phyloP scores from a whole-genome alignment of 129 eudicot species.

The Calendula officinalis region DNA sequence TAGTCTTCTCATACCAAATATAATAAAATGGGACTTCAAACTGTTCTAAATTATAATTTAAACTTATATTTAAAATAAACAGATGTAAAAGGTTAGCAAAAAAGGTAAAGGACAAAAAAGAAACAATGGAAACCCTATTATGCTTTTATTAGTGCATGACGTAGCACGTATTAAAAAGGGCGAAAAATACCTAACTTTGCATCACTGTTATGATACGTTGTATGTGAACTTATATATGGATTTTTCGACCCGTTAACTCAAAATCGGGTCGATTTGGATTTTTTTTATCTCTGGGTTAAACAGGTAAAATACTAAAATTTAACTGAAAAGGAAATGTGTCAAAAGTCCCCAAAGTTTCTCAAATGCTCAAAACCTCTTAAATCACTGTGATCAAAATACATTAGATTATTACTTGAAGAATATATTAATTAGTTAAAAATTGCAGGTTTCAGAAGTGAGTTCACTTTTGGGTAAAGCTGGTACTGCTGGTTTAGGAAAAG shows the following conservation, averaged over 20 bases:
- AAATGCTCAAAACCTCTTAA: background rate
- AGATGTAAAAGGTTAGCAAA: background rate
- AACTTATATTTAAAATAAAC: constrained; percentile 7
- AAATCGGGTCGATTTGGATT: background rate
- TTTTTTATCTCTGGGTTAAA: background rate
- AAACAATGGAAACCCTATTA: background rate
- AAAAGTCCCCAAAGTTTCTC: background rate
- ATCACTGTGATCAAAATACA: too few relatives aligned
- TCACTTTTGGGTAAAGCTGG: constrained; percentile 91
- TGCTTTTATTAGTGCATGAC: background rate
- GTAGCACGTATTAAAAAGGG: background rate
- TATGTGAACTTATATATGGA: constrained; percentile 2
- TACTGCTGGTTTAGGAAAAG: constrained; percentile 84
- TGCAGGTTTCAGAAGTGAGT: constrained; percentile 94
- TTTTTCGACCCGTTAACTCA: background rate
- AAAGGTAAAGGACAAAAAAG: background rate
- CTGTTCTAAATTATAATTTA: background rate
- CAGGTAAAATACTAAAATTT: background rate
- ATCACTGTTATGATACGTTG: background rate
- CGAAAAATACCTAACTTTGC: background rate
- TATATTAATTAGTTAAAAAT: background rate
- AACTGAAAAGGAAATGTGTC: background rate
- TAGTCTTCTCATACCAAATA: constrained; percentile 5
- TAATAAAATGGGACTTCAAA: constrained; percentile 3
- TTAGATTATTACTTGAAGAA: too few relatives aligned